These are phyloP conservation scores for Pachysandra terminalis DNA, from an alignment of 164 flowering plant genomes.

Conservation along the genomic window DNA sequence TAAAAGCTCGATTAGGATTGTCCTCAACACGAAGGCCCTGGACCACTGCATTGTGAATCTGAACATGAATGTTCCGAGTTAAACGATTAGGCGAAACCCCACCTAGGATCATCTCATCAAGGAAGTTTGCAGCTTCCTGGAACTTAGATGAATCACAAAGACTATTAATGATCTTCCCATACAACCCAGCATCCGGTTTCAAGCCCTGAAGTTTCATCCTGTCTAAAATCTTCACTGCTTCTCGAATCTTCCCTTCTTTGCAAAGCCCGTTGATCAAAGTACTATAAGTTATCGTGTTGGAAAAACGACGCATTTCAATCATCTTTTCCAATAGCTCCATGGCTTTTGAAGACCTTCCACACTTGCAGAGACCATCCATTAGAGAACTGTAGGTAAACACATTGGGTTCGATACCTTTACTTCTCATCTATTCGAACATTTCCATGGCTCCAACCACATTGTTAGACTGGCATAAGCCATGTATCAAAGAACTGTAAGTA, in stretches of 20 bases:
- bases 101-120: slow-evolving; percentile 86
- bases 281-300: slow-evolving; percentile 69
- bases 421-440: slow-evolving; percentile 60
- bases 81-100: slow-evolving; percentile 60
- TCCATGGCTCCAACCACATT: slow-evolving; percentile 52
- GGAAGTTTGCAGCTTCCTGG: slow-evolving; percentile 79
- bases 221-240: slow-evolving; percentile 72
- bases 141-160: slow-evolving; percentile 58
- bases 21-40: slow-evolving; percentile 54
- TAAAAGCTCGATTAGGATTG: slow-evolving; percentile 52
- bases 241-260: slow-evolving; percentile 55
- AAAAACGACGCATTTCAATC: slow-evolving; percentile 35
- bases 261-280: slow-evolving; percentile 72
- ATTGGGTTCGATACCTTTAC: slow-evolving; percentile 67
- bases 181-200: slow-evolving; percentile 86
- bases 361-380: slow-evolving; percentile 87
- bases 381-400: slow-evolving; percentile 78
- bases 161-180: slow-evolving; percentile 62
- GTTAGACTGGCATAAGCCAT: slow-evolving; percentile 60
- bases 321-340: slow-evolving; percentile 58
- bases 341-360: slow-evolving; percentile 55
- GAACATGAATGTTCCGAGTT: slow-evolving; percentile 70
- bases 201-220: slow-evolving; percentile 92
- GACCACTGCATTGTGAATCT: slow-evolving; percentile 61
- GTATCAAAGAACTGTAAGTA: slow-evolving; percentile 71